These are phyloP conservation scores for Ormosia emarginata DNA, from an alignment of 306 rosid species.

Conservation along the genomic window DNA sequence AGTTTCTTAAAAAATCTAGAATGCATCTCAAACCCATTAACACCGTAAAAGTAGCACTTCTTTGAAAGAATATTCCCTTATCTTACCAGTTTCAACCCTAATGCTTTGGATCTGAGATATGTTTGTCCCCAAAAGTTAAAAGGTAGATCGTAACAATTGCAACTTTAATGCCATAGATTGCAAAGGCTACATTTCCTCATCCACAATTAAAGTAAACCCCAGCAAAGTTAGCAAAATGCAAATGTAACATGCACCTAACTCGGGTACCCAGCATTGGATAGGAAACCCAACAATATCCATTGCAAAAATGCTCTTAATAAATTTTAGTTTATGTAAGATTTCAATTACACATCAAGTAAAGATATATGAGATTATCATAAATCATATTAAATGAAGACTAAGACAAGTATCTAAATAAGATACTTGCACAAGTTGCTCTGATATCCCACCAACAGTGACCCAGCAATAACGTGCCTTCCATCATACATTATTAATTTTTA, in stretches of 20 bases:
- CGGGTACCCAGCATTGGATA: background rate
- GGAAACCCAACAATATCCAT: background rate
- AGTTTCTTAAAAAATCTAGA: background rate
- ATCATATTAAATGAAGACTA: background rate
- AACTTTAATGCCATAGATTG: background rate
- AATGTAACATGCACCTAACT: background rate
- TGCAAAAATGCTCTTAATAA: background rate
- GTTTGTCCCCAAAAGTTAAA: background rate
- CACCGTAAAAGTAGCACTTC: background rate
- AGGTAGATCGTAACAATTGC: background rate
- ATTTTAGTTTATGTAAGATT: background rate
- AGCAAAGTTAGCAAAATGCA: conserved; percentile 6
- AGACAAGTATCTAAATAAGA: background rate
- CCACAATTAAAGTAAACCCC: background rate
- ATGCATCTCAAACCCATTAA: background rate
- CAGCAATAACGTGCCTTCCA: conserved; percentile 2
- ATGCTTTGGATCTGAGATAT: background rate
- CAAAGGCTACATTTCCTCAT: background rate
- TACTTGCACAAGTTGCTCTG: background rate
- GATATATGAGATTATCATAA: conserved; percentile 7
- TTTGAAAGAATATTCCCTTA: background rate
- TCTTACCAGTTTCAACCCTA: background rate
- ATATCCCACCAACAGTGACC: conserved; percentile 5
- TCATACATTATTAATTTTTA: background rate
- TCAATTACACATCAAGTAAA: background rate